A percentile compares a stretch with the other conserved stretches of the same genome.
phyloP scores from a whole-genome alignment of 805 yeast species.

The Kluyveromyces lactis region DNA sequence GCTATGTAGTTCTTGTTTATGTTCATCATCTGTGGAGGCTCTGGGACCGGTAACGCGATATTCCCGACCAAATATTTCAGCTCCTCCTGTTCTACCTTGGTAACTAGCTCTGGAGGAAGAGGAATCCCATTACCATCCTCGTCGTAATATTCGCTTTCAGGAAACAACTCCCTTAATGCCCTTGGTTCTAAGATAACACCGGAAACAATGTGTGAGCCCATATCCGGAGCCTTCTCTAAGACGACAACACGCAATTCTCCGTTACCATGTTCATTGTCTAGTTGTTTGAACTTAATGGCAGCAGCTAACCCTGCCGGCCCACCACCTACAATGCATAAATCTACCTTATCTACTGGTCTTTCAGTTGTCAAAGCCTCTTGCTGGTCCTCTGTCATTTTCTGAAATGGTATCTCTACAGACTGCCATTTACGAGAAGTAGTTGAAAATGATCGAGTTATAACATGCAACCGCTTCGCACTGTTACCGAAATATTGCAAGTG shows the following conservation, averaged over 20 bases:
- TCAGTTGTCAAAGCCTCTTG: conserved; percentile 45
- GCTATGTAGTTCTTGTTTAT: conserved; percentile 77
- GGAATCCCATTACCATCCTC: conserved; percentile 55
- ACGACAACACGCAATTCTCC: conserved; percentile 79
- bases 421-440: not conserved
- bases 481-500: no score
- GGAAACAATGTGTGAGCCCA: conserved; percentile 86
- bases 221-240: conserved; percentile 84
- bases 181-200: conserved; percentile 94
- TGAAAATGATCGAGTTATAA: not conserved
- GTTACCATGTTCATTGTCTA: conserved; percentile 55
- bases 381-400: conserved; percentile 34
- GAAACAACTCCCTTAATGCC: conserved; percentile 77
- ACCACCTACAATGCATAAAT: conserved; percentile 94
- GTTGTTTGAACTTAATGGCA: conserved; percentile 80
- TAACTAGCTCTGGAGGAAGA: conserved; percentile 67
- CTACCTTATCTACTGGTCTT: conserved; percentile 79
- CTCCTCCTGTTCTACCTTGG: conserved; percentile 66
- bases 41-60: conserved; percentile 67
- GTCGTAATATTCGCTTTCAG: conserved; percentile 48
- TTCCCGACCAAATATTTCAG: conserved; percentile 62
- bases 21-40: conserved; percentile 87
- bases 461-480: no score
- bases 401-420: conserved; percentile 22
- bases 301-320: conserved; percentile 97